Percentiles rank a stretch among this genome's conserved stretches.
phyloP scores from a whole-genome alignment of 805 yeast species.

The Saccharomycopsis sp. region DNA sequence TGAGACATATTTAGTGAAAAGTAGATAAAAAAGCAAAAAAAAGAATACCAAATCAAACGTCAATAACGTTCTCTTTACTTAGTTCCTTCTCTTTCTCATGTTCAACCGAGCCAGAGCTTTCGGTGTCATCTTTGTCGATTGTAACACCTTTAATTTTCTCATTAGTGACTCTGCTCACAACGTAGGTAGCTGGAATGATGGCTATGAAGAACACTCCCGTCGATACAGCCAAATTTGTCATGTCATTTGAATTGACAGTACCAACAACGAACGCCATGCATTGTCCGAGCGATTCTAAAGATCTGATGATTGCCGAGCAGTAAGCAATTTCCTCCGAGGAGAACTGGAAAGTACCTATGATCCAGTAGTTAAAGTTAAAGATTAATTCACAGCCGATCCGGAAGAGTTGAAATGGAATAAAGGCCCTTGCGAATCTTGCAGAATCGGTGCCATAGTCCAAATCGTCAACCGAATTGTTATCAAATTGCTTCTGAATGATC shows the following conservation, averaged over 20 bases:
- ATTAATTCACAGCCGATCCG: constrained; percentile 24
- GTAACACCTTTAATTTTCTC: background rate
- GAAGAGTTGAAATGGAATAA: constrained; percentile 25
- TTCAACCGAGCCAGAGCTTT: background rate
- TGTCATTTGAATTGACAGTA: constrained; percentile 24
- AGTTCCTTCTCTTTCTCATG: background rate
- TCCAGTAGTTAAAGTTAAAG: constrained; percentile 28
- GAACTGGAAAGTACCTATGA: constrained; percentile 24
- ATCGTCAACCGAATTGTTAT: constrained; percentile 12
- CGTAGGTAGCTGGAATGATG: constrained; percentile 15
- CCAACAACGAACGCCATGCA: constrained; percentile 23
- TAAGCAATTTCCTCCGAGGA: constrained; percentile 23
- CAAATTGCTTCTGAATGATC: constrained; percentile 19
- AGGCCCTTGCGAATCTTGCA: constrained; percentile 21
- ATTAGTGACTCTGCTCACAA: background rate
- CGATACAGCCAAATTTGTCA: constrained; percentile 25
- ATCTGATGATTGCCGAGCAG: constrained; percentile 24
- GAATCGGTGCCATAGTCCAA: constrained; percentile 24
- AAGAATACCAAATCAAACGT: too few relatives aligned
- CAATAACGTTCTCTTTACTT: background rate
- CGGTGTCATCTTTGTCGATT: background rate
- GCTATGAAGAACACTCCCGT: constrained; percentile 25
- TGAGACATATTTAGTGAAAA: too few relatives aligned
- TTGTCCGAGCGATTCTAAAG: constrained; percentile 25
- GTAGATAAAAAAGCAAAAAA: too few relatives aligned